A percentile compares a stretch with the other conserved stretches of the same genome.
Conservation (phyloP, 1,139 yeast species). For the Suhomyces kunorum region DNA sequence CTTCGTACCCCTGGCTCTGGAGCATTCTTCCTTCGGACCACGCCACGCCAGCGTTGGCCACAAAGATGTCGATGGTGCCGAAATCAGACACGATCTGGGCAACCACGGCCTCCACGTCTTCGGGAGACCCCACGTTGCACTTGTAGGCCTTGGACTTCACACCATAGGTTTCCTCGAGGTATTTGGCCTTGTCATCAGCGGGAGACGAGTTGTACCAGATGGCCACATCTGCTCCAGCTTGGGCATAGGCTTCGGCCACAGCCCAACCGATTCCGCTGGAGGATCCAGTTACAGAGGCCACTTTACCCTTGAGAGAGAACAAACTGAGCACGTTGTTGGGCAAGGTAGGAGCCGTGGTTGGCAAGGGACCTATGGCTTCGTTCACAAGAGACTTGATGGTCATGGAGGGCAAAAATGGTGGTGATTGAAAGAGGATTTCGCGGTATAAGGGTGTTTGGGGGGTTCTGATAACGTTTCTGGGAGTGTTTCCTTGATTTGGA, state of each 20-base stretch:
- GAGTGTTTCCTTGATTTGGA: not conserved
- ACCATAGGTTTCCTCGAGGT: slow-evolving; percentile 60
- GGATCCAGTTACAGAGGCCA: slow-evolving; percentile 87
- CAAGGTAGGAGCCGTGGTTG: slow-evolving; percentile 26
- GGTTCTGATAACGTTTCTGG: not conserved
- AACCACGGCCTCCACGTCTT: slow-evolving; percentile 58
- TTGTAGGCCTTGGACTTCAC: slow-evolving; percentile 71
- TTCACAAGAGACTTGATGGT: slow-evolving; percentile 14
- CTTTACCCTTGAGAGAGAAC: slow-evolving; percentile 76
- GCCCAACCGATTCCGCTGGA: slow-evolving; percentile 84
- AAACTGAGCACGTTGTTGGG: slow-evolving; percentile 43
- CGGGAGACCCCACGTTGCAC: slow-evolving; percentile 63
- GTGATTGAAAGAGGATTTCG: not conserved
- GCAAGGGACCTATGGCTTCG: slow-evolving; percentile 20
- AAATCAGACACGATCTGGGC: slow-evolving; percentile 66
- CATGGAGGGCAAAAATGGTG: slow-evolving; percentile 4
- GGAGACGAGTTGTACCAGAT: slow-evolving; percentile 77
- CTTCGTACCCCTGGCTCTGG: slow-evolving; percentile 24
- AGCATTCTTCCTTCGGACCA: slow-evolving; percentile 60
- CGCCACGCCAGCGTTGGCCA: slow-evolving; percentile 89
- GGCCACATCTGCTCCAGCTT: slow-evolving; percentile 89
- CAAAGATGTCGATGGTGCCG: slow-evolving; percentile 76
- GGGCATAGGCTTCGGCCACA: slow-evolving; percentile 83
- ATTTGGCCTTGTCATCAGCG: slow-evolving; percentile 59
- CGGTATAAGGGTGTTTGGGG: not conserved